Conservation (phyloP, 2,329 filamentous ascomycete genomes). For the Huntiella moniliformis region DNA sequence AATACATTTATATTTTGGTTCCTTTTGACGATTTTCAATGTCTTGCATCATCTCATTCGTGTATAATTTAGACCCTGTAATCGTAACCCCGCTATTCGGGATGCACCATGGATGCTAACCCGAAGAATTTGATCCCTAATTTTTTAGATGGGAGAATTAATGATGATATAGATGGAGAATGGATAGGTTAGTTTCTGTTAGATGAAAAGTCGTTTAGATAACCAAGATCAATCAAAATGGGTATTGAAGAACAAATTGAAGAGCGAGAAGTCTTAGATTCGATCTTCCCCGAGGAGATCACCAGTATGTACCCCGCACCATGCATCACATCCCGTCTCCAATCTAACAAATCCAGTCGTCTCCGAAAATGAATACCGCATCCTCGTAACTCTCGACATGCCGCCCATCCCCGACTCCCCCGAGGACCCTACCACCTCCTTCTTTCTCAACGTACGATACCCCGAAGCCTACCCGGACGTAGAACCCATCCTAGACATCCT, state of each 20-base stretch:
- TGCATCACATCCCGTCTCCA: background rate
- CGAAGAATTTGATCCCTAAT: no score
- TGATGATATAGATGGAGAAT: no score
- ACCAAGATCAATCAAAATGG: conserved; percentile 25
- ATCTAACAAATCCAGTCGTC: conserved; percentile 41
- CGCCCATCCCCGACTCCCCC: conserved; percentile 42
- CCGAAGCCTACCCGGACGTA: conserved; percentile 77
- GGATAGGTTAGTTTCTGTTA: no score
- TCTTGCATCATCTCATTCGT: no score
- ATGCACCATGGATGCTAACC: no score
- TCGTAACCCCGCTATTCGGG: no score
- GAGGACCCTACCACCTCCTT: conserved; percentile 52
- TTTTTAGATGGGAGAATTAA: no score
- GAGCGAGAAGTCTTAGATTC: conserved; percentile 96
- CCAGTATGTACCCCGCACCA: conserved; percentile 34
- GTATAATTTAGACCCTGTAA: no score
- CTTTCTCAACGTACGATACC: conserved; percentile 63
- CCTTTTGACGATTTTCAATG: background rate
- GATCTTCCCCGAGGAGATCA: conserved; percentile 96
- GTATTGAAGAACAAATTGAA: conserved; percentile 76
- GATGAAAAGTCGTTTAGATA: no score
- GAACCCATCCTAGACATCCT: conserved; percentile 67
- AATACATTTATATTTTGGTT: background rate
- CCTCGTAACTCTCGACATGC: conserved; percentile 65
- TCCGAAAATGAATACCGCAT: conserved; percentile 81